These are phyloP conservation scores for Apiospora marii DNA, from an alignment of 2,329 filamentous ascomycete genomes.

Conservation along the genomic window DNA sequence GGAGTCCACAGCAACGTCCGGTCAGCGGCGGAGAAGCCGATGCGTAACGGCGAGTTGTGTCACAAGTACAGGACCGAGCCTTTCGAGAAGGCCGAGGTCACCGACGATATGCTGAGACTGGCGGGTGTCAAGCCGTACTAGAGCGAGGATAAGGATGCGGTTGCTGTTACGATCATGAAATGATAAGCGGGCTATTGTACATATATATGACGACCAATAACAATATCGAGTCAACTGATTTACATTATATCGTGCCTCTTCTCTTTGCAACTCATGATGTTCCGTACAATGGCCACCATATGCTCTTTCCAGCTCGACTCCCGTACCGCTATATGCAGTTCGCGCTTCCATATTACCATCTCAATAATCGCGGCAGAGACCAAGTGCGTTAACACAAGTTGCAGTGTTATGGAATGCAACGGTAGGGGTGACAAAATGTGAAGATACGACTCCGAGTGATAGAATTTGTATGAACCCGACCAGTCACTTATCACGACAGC, in stretches of 20 bases:
- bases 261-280: neutral
- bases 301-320: neutral
- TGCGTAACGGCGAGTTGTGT: constrained; percentile 46
- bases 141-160: too few relatives aligned
- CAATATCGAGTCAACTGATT: neutral
- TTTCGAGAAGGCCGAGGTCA: constrained; percentile 47
- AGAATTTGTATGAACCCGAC: neutral
- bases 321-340: neutral
- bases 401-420: neutral
- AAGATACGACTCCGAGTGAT: neutral
- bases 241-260: too few relatives aligned
- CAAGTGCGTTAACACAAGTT: neutral
- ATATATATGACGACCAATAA: neutral
- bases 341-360: neutral
- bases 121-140: constrained; percentile 43
- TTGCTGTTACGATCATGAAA: neutral
- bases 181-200: neutral
- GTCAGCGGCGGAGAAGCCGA: constrained; percentile 42
- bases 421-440: neutral
- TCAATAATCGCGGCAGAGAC: neutral
- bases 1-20: constrained; percentile 43
- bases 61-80: constrained; percentile 47
- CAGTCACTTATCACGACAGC: too few relatives aligned
- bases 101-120: constrained; percentile 43
- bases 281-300: too few relatives aligned